Evolutionary conservation across 768 basidiomycete genomes (phyloP).

Genomic region (Rubroboletus pulcherrimus): DNA sequence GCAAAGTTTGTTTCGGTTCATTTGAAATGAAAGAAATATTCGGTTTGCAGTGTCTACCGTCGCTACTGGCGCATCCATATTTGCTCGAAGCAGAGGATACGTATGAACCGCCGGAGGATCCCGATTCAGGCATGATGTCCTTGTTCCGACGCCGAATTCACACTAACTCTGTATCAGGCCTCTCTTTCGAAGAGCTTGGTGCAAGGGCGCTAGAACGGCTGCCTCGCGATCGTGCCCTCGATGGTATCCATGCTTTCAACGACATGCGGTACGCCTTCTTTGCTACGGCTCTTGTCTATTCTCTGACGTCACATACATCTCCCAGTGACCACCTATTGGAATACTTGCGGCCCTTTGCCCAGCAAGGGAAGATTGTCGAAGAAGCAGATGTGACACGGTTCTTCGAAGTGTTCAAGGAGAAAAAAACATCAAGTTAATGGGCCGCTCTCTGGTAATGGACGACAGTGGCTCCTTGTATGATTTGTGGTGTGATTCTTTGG

Average conservation of each 20-base stretch:
- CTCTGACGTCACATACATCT: conserved; percentile 1
- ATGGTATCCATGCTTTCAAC: conserved; percentile 83
- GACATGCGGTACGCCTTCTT: conserved; percentile 60
- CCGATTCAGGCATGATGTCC: conserved; percentile 61
- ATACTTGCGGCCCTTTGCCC: conserved; percentile 76
- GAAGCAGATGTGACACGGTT: conserved; percentile 68
- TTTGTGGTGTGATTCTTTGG: too few species aligned
- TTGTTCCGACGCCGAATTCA: not conserved
- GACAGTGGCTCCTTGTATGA: not conserved
- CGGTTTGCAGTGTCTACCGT: conserved; percentile 51
- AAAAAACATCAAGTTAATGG: conserved; percentile 8
- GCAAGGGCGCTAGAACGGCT: conserved; percentile 70
- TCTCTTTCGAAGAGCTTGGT: conserved; percentile 81
- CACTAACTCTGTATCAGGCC: conserved; percentile 37
- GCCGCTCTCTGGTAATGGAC: not conserved
- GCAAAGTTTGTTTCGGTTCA: not conserved
- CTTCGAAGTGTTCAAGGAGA: conserved; percentile 52
- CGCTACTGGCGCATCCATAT: conserved; percentile 51
- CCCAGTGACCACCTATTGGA: conserved; percentile 64
- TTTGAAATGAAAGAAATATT: not conserved
- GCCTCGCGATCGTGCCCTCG: conserved; percentile 77
- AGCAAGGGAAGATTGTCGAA: conserved; percentile 68
- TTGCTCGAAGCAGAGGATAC: conserved; percentile 77
- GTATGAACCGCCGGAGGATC: conserved; percentile 83
- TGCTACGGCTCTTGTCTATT: not conserved